Percentiles rank a stretch among this genome's conserved stretches.
These are phyloP conservation scores for Fomitopsis pinicola DNA, from an alignment of 1,284 basidiomycete species.

Conservation along the genomic window DNA sequence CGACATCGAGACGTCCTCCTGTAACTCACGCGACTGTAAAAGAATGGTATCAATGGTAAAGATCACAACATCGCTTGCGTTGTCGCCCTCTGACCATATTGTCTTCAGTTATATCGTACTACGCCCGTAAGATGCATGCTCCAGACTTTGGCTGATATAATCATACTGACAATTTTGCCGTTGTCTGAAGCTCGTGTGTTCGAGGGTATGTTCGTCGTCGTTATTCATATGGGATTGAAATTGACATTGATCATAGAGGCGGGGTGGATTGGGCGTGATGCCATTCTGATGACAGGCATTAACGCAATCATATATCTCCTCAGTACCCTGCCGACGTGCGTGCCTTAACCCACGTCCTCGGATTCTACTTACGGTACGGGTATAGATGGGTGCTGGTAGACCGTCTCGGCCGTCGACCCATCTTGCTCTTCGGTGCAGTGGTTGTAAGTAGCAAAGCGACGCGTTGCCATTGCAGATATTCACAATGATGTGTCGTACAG, in stretches of 20 bases:
- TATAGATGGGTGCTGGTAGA: slow-evolving; percentile 94
- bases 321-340: slow-evolving; percentile 79
- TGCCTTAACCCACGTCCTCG: slow-evolving; percentile 14
- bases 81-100: slow-evolving; percentile 1
- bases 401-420: slow-evolving; percentile 84
- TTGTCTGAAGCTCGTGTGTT: slow-evolving; percentile 65
- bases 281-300: slow-evolving; percentile 96
- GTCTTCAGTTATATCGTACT: slow-evolving; percentile 83
- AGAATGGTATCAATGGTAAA: slow-evolving; percentile 90
- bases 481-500: slow-evolving; percentile 30
- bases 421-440: slow-evolving; percentile 90
- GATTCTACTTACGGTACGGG: slow-evolving; percentile 4
- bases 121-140: slow-evolving; percentile 65
- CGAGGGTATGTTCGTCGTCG: slow-evolving; percentile 53
- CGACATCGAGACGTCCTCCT: slow-evolving; percentile 6
- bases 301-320: slow-evolving; percentile 87
- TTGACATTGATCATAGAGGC: slow-evolving; percentile 57
- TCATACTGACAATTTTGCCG: slow-evolving; percentile 8
- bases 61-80: background rate
- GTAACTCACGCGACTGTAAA: background rate
- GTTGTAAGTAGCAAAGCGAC: slow-evolving; percentile 44
- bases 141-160: background rate
- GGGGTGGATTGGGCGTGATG: slow-evolving; percentile 96
- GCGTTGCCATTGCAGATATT: background rate
- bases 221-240: slow-evolving; percentile 2